phyloP scores from a whole-genome alignment of 306 rosid genomes.

The Vicia faba region DNA sequence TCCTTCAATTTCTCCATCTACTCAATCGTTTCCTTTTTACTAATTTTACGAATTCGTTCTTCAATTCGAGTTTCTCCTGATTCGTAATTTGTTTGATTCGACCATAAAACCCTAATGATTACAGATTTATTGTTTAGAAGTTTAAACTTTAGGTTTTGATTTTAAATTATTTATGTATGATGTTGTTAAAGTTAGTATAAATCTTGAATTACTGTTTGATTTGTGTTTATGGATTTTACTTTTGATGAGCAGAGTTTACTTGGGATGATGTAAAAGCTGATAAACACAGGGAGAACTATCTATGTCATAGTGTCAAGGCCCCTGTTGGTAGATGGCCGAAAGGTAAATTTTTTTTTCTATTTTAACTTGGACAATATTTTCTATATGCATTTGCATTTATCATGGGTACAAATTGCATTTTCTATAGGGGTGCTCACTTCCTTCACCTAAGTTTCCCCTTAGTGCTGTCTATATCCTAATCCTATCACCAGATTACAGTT shows the following conservation, averaged over 20 bases:
- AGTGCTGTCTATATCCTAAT: too few species aligned
- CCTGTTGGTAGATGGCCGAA: slow-evolving; percentile 99
- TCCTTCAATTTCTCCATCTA: slow-evolving; percentile 13
- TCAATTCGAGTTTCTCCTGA: too few species aligned
- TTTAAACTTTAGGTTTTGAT: neutral
- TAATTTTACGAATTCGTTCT: too few species aligned
- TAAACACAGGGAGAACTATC: slow-evolving; percentile 87
- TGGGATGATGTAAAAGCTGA: slow-evolving; percentile 96
- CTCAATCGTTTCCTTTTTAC: too few species aligned
- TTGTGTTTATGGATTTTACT: slow-evolving; percentile 18
- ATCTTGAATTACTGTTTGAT: neutral
- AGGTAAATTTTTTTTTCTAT: neutral
- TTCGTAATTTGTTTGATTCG: too few species aligned
- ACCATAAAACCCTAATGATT: slow-evolving; percentile 17
- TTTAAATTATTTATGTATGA: neutral
- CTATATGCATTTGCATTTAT: slow-evolving; percentile 8
- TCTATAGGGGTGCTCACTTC: too few species aligned
- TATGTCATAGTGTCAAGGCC: slow-evolving; percentile 93
- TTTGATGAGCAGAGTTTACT: slow-evolving; percentile 69
- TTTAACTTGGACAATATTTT: neutral
- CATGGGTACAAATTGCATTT: neutral
- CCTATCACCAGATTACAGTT: too few species aligned
- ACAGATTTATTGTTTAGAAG: neutral
- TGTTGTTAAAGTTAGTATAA: slow-evolving; percentile 1
- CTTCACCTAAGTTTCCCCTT: fast-evolving